phyloP scores from a whole-genome alignment of 768 basidiomycete species.

The Amanita fuliginea region DNA sequence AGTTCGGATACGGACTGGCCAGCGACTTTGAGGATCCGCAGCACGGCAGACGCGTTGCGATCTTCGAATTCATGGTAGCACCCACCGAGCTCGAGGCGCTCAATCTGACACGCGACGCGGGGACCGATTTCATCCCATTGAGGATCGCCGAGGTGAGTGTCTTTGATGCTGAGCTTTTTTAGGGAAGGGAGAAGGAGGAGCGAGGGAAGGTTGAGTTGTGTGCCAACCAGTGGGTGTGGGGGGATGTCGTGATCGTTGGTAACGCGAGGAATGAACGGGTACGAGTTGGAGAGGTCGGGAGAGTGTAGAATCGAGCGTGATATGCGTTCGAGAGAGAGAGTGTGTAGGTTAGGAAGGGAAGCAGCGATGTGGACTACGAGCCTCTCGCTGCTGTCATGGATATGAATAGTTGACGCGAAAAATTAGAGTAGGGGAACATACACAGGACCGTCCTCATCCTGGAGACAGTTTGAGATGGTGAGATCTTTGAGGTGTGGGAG shows the following conservation, averaged over 20 bases:
- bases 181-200: conserved; percentile 56
- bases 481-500: conserved; percentile 33
- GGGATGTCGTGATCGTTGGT: conserved; percentile 52
- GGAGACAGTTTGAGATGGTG: conserved; percentile 34
- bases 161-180: conserved; percentile 49
- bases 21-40: conserved; percentile 51
- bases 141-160: conserved; percentile 61
- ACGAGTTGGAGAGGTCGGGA: conserved; percentile 35
- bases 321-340: conserved; percentile 51
- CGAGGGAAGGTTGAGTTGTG: conserved; percentile 51
- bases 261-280: conserved; percentile 51
- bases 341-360: conserved; percentile 40
- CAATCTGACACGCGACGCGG: conserved; percentile 37
- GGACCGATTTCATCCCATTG: conserved; percentile 35
- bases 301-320: conserved; percentile 60
- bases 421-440: conserved; percentile 17
- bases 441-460: conserved; percentile 32
- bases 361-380: conserved; percentile 60
- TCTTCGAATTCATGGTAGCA: conserved; percentile 43
- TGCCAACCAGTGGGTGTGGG: conserved; percentile 38
- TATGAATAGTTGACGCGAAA: conserved; percentile 7
- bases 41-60: conserved; percentile 42
- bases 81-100: conserved; percentile 46
- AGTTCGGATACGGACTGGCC: conserved; percentile 45
- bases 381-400: conserved; percentile 45